Conservation (phyloP, 345 rosid species). For the Nephelium lappaceum region DNA sequence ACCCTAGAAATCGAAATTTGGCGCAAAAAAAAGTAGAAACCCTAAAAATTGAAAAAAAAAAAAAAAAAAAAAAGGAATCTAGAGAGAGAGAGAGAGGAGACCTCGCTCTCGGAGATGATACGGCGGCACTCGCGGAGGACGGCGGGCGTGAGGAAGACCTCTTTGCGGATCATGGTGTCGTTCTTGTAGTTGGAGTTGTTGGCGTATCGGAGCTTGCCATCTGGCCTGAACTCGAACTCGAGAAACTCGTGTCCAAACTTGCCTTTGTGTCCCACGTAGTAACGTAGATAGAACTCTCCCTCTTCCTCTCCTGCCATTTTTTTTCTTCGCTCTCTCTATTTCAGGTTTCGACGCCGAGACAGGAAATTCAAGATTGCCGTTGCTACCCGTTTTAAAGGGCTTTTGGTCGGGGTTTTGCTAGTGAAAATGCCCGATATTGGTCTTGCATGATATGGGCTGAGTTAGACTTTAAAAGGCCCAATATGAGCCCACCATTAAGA, state of each 20-base stretch:
- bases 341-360: not conserved
- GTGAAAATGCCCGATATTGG: not conserved
- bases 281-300: slow-evolving; percentile 86
- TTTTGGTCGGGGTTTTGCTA: not conserved
- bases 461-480: too few species aligned
- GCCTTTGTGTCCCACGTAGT: slow-evolving; percentile 98
- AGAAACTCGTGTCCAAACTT: slow-evolving; percentile 98
- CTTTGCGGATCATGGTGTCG: slow-evolving; percentile 98
- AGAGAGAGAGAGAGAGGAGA: slow-evolving; percentile 7
- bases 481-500: too few species aligned
- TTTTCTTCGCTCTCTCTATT: not conserved
- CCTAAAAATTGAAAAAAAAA: slow-evolving; percentile 6
- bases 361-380: not conserved
- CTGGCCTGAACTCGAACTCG: slow-evolving; percentile 97
- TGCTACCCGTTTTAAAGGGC: not conserved
- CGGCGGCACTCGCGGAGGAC: slow-evolving; percentile 95
- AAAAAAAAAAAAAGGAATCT: not conserved
- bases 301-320: slow-evolving; percentile 66
- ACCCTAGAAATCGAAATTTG: not conserved
- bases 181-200: slow-evolving; percentile 99
- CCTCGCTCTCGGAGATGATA: slow-evolving; percentile 97
- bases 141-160: slow-evolving; percentile 94
- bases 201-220: slow-evolving; percentile 97
- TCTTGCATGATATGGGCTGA: not conserved
- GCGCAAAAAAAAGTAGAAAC: not conserved